A percentile compares a stretch with the other conserved stretches of the same genome.
Conservation (phyloP, 768 basidiomycete species). For the Rhizopogon vinicolor region DNA sequence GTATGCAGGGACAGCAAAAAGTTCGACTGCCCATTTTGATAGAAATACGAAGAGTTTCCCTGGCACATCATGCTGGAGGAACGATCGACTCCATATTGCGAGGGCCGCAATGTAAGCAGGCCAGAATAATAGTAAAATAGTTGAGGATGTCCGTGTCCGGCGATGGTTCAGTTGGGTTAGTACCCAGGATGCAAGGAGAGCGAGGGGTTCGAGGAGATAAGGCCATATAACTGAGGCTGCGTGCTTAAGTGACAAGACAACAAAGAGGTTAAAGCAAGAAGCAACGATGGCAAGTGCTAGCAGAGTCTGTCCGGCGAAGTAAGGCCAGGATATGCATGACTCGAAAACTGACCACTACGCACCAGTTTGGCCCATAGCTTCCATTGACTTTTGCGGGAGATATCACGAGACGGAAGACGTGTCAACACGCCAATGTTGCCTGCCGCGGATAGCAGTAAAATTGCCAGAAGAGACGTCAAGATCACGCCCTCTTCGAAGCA, state of each 20-base stretch:
- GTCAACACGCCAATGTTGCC: slow-evolving; percentile 30
- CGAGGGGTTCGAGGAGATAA: slow-evolving; percentile 55
- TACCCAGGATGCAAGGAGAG: slow-evolving; percentile 41
- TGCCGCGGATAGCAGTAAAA: slow-evolving; percentile 40
- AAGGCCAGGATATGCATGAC: background rate
- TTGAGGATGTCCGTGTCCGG: slow-evolving; percentile 64
- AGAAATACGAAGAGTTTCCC: slow-evolving; percentile 32
- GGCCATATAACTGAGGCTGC: slow-evolving; percentile 42
- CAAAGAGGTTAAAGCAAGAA: slow-evolving; percentile 39
- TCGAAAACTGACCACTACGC: slow-evolving; percentile 20
- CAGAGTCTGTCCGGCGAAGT: slow-evolving; percentile 33
- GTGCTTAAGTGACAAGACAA: slow-evolving; percentile 30
- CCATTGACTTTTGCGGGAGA: slow-evolving; percentile 45
- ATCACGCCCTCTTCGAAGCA: slow-evolving; percentile 80
- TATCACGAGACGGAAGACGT: slow-evolving; percentile 19
- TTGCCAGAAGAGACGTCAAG: slow-evolving; percentile 45
- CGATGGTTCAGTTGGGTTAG: slow-evolving; percentile 69
- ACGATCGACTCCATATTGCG: slow-evolving; percentile 59
- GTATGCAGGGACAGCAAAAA: slow-evolving; percentile 52
- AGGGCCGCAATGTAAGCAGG: slow-evolving; percentile 53
- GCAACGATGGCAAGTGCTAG: slow-evolving; percentile 41
- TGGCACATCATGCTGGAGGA: slow-evolving; percentile 26
- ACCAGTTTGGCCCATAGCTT: slow-evolving; percentile 66
- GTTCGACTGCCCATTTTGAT: slow-evolving; percentile 39
- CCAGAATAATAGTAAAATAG: slow-evolving; percentile 79